Evolutionary conservation across 78 protist species (phyloP).

Genomic region (Dictyostelium purpureum): DNA sequence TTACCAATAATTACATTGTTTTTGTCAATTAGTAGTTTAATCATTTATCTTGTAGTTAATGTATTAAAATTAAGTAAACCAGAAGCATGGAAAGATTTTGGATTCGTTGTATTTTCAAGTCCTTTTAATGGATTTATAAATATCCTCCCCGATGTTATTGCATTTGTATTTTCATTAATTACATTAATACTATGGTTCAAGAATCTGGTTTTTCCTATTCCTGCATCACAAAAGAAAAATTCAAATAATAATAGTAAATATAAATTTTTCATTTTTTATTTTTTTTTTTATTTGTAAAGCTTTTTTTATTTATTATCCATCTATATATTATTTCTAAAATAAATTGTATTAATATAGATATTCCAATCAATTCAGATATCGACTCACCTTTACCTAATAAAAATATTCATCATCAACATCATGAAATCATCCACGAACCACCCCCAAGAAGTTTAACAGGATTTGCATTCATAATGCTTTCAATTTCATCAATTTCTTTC

Average conservation of each 20-base stretch:
- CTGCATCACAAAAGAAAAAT: neutral
- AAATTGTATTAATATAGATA: neutral
- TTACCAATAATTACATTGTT: constrained; percentile 1
- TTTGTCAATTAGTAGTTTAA: neutral
- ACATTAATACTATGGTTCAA: constrained; percentile 7
- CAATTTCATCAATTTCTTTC: constrained; percentile 21
- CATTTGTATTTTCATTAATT: neutral
- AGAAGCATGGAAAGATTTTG: neutral
- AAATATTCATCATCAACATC: neutral
- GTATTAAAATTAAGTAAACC: neutral
- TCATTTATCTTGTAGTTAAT: neutral
- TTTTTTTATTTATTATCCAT: too few relatives aligned
- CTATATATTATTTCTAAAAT: neutral
- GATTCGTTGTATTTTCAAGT: neutral
- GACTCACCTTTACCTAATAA: neutral
- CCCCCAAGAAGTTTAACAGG: constrained; percentile 23
- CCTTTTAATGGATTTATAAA: neutral
- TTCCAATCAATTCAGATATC: constrained; percentile 1
- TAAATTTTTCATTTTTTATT: neutral
- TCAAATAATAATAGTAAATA: neutral
- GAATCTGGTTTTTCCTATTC: neutral
- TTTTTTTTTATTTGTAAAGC: neutral
- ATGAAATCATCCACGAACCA: constrained; percentile 6
- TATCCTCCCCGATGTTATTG: constrained; percentile 28
- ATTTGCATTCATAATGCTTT: constrained; percentile 39